Conservation (phyloP, 2,329 filamentous ascomycete genomes). For the Metarhizium anisopliae region DNA sequence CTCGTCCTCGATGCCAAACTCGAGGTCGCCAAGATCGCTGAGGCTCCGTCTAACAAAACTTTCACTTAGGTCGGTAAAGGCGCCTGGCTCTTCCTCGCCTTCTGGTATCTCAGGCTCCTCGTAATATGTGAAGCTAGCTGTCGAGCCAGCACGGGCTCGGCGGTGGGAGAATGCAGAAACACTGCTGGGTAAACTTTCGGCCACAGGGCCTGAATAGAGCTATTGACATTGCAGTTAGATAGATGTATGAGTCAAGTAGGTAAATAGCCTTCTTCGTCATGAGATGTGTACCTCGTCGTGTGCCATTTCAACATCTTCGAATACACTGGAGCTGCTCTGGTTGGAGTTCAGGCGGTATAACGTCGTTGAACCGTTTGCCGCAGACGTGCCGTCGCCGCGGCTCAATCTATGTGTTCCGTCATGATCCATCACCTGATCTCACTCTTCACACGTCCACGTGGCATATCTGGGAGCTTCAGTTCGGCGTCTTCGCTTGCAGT, state of each 20-base stretch:
- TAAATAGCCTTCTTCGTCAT: neutral
- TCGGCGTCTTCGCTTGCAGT: neutral
- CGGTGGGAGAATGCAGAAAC: slow-evolving; percentile 87
- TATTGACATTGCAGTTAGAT: slow-evolving; percentile 16
- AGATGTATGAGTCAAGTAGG: neutral
- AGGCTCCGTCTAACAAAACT: slow-evolving; percentile 20
- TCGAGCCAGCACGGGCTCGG: slow-evolving; percentile 71
- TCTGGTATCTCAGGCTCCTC: slow-evolving; percentile 41
- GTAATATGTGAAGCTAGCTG: slow-evolving; percentile 83
- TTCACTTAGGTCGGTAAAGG: slow-evolving; percentile 13
- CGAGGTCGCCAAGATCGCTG: slow-evolving; percentile 30
- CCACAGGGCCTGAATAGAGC: slow-evolving; percentile 86
- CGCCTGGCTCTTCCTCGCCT: slow-evolving; percentile 21
- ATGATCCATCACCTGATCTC: slow-evolving; percentile 3
- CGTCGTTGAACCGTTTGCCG: slow-evolving; percentile 2
- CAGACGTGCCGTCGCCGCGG: neutral
- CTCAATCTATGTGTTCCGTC: neutral
- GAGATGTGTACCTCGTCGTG: slow-evolving; percentile 65
- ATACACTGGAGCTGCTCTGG: slow-evolving; percentile 68
- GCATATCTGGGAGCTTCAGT: neutral
- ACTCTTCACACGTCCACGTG: neutral
- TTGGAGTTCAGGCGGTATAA: slow-evolving; percentile 59
- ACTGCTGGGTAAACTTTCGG: slow-evolving; percentile 92
- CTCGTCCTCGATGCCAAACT: slow-evolving; percentile 31
- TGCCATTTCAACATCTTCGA: slow-evolving; percentile 97